Percentiles rank a stretch among this genome's conserved stretches.
These are phyloP conservation scores for Rhodotorula sp. DNA, from an alignment of 1,284 basidiomycete species.

Conservation along the genomic window DNA sequence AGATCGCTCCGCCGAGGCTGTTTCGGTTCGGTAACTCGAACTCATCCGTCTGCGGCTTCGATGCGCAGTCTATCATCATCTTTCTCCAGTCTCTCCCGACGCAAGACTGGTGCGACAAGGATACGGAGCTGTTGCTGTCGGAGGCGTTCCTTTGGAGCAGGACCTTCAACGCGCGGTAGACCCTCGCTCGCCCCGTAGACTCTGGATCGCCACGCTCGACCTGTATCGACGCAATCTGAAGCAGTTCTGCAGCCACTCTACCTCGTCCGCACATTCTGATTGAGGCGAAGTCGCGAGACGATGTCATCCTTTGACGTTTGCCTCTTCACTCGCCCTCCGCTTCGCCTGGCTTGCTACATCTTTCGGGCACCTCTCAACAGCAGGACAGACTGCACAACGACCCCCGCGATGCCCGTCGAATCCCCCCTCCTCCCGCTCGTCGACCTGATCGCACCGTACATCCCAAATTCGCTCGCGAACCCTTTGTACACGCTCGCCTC, in stretches of 20 bases:
- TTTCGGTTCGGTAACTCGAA: not conserved
- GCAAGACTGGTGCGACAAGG: conserved; percentile 89
- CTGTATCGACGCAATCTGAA: too few species aligned
- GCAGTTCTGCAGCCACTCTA: too few species aligned
- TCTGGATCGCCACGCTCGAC: not conserved
- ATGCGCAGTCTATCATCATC: conserved; percentile 88
- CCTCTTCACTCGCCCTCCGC: not conserved
- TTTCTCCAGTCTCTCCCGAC: conserved; percentile 96
- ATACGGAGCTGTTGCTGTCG: conserved; percentile 89
- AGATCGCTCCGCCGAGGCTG: not conserved
- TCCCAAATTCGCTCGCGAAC: conserved; percentile 10
- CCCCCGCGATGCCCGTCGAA: conserved; percentile 1
- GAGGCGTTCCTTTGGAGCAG: conserved; percentile 76
- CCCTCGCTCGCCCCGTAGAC: not conserved
- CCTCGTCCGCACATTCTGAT: too few species aligned
- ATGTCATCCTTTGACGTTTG: too few species aligned
- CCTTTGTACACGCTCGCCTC: conserved; percentile 28
- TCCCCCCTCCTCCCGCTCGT: conserved; percentile 10
- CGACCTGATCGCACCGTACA: conserved; percentile 18
- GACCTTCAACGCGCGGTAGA: conserved; percentile 35
- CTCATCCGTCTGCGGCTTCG: not conserved
- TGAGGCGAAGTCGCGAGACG: too few species aligned
- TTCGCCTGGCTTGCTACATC: not conserved
- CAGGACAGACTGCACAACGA: not conserved
- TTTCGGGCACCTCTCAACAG: not conserved